Conservation (phyloP, 2,329 filamentous ascomycete species). For the Fusarium sublunatum region DNA sequence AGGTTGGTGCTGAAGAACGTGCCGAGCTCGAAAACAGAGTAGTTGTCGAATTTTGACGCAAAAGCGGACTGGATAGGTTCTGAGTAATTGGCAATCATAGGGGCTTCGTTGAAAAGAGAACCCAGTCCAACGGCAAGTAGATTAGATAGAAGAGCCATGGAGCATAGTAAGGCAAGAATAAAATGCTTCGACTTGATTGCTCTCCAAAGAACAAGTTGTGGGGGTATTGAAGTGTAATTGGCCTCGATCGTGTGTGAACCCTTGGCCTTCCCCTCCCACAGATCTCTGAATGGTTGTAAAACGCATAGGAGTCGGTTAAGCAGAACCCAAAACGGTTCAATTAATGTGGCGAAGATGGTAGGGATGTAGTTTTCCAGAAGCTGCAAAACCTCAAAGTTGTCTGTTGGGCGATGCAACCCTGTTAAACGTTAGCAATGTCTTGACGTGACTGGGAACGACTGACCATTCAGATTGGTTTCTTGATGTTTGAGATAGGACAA, state of each 20-base stretch:
- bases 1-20: background rate
- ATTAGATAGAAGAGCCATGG: constrained; percentile 62
- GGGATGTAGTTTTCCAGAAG: constrained; percentile 63
- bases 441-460: constrained; percentile 3
- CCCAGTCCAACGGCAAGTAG: constrained; percentile 64
- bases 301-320: constrained; percentile 65
- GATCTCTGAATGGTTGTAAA: constrained; percentile 64
- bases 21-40: constrained; percentile 17
- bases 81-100: background rate
- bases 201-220: constrained; percentile 61
- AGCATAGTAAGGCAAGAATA: constrained; percentile 59
- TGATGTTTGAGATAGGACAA: constrained; percentile 43
- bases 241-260: constrained; percentile 55
- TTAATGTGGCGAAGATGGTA: constrained; percentile 63
- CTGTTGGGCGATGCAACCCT: constrained; percentile 49
- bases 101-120: constrained; percentile 60
- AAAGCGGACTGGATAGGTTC: constrained; percentile 27
- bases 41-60: constrained; percentile 38
- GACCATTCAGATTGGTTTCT: constrained; percentile 38
- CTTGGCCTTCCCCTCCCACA: constrained; percentile 53
- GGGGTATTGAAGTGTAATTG: constrained; percentile 65
- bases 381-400: constrained; percentile 51
- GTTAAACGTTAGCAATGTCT: background rate
- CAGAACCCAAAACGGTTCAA: constrained; percentile 68
- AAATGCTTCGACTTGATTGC: constrained; percentile 59